Evolutionary conservation across 331 rosid species (phyloP), one percentile per base, ranked within the genome.

Genomic region (Telfairia occidentalis): DNA sequence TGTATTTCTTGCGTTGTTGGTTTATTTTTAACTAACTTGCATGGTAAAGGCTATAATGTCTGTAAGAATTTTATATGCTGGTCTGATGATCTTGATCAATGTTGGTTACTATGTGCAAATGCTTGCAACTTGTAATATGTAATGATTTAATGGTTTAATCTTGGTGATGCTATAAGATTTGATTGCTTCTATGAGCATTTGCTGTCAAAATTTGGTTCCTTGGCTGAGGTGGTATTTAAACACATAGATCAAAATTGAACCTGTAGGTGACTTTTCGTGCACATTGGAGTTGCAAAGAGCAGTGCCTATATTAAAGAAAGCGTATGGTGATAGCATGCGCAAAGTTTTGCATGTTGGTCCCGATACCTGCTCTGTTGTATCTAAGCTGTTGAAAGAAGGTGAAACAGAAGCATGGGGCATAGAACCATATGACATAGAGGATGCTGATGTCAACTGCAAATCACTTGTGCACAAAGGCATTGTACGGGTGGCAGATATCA

Each of bases 401-500:
- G 96, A 89, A 86, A 82, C 83, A 61, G 98, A 92, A 81, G 96
- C 94, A 29, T 90, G 96, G 96, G 98, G 98, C 60, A 83, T 90
- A 64, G 96, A 92, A 76, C 96, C 98, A 26, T 92, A 89, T 67
- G 97, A 90, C 81, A 77, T 90, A 79, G 98, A 90, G 79, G 97
- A 92, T 66, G 90, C 77, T 43, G 92, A 90, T 83, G 73, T 74
- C 65, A 81, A 38, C 75, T 92, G 98, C 93, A 92, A 83, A 83
- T 82, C 83, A 84, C 88, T 89, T 43, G 89, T 90, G 81, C 89
- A 77, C 42, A 92, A 82, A 79, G 96, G 97, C 84, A 81, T 86
- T 74, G 85, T 87, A 7, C 92, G 97, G 0, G 97, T 89, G 77
- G 94, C 90, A 9, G 97, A 93, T 85, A 84, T 93, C 79, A 93